Percentiles rank a stretch among this genome's conserved stretches.
Evolutionary conservation across 345 rosid species (phyloP).

Genomic region (Psidium guajava): DNA sequence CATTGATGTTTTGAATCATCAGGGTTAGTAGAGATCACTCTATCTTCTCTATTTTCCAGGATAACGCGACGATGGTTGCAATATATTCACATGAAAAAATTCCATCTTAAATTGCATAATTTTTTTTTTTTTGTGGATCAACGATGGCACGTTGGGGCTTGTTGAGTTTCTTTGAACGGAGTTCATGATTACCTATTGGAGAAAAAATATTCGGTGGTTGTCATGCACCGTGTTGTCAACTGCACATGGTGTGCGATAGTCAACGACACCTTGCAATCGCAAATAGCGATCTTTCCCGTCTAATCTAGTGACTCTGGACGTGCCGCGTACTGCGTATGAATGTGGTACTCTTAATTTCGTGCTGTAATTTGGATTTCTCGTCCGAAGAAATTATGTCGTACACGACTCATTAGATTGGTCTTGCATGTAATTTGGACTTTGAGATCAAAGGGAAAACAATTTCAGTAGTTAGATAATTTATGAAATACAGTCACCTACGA

Average conservation of each 20-base stretch:
- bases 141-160: background rate
- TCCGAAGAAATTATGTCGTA: background rate
- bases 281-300: background rate
- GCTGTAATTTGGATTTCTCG: background rate
- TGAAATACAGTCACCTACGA: background rate
- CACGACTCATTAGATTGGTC: background rate
- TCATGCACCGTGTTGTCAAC: background rate
- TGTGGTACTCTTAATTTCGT: background rate
- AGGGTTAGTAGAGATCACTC: background rate
- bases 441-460: no score
- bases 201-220: background rate
- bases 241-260: background rate
- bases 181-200: background rate
- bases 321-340: background rate
- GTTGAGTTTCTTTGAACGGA: background rate
- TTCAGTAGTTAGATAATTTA: no score
- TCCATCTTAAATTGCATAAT: background rate
- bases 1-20: background rate
- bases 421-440: background rate
- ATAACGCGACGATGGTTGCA: rapidly evolving
- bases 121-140: background rate
- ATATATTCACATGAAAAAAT: background rate
- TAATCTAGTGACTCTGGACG: background rate
- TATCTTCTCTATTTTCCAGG: background rate
- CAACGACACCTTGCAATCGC: background rate